Conservation (phyloP, 345 rosid genomes). For the Populus ilicifolia region DNA sequence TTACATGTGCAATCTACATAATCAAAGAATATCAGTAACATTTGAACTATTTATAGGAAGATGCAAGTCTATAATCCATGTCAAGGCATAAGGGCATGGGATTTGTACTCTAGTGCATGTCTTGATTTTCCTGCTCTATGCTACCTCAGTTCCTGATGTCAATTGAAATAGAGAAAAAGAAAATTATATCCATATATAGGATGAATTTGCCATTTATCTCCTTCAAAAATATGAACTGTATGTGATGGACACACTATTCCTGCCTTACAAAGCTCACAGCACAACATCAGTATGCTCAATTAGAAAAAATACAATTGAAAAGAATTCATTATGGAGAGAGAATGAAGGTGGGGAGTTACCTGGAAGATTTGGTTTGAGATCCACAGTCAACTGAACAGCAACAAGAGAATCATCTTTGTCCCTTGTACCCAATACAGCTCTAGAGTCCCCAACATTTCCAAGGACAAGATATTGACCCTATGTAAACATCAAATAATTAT, state of each 20-base stretch:
- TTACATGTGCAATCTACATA: not conserved
- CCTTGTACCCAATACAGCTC: slow-evolving; percentile 86
- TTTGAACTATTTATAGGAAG: not conserved
- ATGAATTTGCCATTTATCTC: not conserved
- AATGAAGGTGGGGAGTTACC: slow-evolving; percentile 36
- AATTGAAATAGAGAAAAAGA: not conserved
- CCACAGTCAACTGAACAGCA: slow-evolving; percentile 93
- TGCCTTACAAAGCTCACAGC: not conserved
- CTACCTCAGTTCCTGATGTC: not conserved
- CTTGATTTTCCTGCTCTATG: not conserved
- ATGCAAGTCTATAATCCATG: not conserved
- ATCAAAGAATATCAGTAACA: not conserved
- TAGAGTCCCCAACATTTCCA: slow-evolving; percentile 93
- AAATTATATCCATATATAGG: not conserved
- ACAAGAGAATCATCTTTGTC: slow-evolving; percentile 55
- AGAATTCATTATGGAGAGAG: not conserved
- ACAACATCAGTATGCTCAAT: not conserved
- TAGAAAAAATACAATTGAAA: not conserved
- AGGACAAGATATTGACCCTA: slow-evolving; percentile 77
- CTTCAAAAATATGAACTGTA: not conserved
- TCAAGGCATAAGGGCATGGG: not conserved
- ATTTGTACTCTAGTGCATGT: not conserved
- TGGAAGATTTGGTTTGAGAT: slow-evolving; percentile 98
- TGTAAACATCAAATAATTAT: slow-evolving; percentile 7
- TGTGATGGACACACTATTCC: not conserved